phyloP scores from a whole-genome alignment of 2,329 filamentous ascomycete species.

The Orbilia ellipsospora region DNA sequence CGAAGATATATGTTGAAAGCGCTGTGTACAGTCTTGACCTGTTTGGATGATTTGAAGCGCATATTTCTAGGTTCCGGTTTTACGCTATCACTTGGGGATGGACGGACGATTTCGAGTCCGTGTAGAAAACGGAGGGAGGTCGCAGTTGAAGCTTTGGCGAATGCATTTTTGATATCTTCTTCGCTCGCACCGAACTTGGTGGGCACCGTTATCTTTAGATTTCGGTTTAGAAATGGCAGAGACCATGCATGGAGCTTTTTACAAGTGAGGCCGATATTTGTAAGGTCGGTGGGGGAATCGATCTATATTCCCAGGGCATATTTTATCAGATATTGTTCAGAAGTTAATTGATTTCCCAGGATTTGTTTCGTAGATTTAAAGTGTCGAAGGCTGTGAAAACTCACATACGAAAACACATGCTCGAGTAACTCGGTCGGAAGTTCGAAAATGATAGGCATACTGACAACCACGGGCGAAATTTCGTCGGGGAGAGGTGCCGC shows the following conservation, averaged over 20 bases:
- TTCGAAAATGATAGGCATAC: neutral
- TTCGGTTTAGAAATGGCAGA: conserved; percentile 15
- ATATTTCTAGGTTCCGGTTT: conserved; percentile 8
- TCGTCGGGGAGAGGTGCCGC: neutral
- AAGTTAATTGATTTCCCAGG: neutral
- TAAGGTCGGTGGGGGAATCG: neutral
- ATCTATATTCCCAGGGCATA: neutral
- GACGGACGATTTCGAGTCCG: neutral
- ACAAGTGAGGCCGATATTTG: conserved; percentile 14
- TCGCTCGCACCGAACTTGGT: neutral
- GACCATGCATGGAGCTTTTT: conserved; percentile 8
- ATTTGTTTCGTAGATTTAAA: neutral
- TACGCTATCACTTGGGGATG: neutral
- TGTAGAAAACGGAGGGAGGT: conserved; percentile 4
- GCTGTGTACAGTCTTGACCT: neutral
- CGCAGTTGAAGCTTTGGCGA: conserved; percentile 5
- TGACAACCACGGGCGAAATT: neutral
- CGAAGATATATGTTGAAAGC: conserved; percentile 22
- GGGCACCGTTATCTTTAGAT: conserved; percentile 15
- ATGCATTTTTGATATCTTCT: neutral
- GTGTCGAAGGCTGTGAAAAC: neutral
- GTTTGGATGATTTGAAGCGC: neutral
- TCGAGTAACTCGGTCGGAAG: conserved; percentile 8
- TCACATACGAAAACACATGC: conserved; percentile 5
- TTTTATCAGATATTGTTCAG: too few relatives aligned